phyloP scores from a whole-genome alignment of 805 yeast species.

The Brettanomyces nanus region DNA sequence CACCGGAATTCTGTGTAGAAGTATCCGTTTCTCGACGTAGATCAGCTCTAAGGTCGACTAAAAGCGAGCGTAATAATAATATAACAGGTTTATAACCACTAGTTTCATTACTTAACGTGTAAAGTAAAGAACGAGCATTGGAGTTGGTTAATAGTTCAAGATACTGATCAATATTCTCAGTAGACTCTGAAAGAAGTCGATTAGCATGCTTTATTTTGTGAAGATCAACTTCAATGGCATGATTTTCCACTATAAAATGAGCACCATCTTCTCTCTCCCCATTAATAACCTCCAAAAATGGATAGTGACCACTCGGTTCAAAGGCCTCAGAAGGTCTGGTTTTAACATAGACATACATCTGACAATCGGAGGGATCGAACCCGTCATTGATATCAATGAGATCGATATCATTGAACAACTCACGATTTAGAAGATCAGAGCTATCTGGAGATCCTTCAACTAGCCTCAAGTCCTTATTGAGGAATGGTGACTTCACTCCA shows the following conservation, averaged over 20 bases:
- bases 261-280: constrained; percentile 8
- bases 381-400: constrained; percentile 21
- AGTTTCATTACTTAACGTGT: constrained; percentile 21
- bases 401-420: constrained; percentile 23
- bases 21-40: neutral
- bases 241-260: constrained; percentile 8
- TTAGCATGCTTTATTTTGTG: constrained; percentile 22
- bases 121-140: constrained; percentile 19
- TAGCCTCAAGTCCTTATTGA: constrained; percentile 21
- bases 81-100: constrained; percentile 23
- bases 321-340: neutral
- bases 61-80: constrained; percentile 17
- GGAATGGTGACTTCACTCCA: constrained; percentile 23
- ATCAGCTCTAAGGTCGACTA: constrained; percentile 17
- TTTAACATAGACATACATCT: constrained; percentile 23
- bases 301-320: constrained; percentile 11
- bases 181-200: constrained; percentile 18
- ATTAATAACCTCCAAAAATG: constrained; percentile 20
- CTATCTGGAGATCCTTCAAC: constrained; percentile 12
- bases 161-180: constrained; percentile 20
- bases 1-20: neutral
- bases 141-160: constrained; percentile 21
- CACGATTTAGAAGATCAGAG: constrained; percentile 13
- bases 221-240: constrained; percentile 17
- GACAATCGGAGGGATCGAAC: constrained; percentile 15